Evolutionary conservation across 768 basidiomycete genomes (phyloP).

Genomic region (Tricholoma terreum): DNA sequence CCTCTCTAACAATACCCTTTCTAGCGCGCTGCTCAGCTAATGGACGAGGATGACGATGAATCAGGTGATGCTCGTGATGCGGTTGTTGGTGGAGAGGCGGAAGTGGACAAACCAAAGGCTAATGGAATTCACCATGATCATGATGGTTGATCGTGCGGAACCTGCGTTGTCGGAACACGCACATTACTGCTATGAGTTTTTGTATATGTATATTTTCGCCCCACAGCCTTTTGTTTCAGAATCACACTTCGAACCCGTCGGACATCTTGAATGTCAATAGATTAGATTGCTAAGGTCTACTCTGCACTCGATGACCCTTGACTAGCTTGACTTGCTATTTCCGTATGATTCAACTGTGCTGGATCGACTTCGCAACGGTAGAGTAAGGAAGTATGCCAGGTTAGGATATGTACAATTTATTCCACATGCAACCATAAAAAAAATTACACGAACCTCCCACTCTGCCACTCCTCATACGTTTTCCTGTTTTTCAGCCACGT

Average conservation of each 20-base stretch:
- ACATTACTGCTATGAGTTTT: not conserved
- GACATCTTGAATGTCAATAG: no score
- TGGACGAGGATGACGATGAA: slow-evolving; percentile 65
- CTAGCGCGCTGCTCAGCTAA: slow-evolving; percentile 62
- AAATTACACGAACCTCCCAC: slow-evolving; percentile 24
- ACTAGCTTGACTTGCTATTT: no score
- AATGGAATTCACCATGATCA: slow-evolving; percentile 1
- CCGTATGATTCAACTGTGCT: no score
- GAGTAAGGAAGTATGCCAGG: not conserved
- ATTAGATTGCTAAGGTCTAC: no score
- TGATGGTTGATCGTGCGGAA: not conserved
- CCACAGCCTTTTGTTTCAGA: not conserved
- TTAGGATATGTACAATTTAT: not conserved
- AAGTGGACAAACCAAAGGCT: slow-evolving; percentile 8
- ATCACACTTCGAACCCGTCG: not conserved
- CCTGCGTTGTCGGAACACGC: not conserved
- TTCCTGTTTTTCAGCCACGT: slow-evolving; percentile 56
- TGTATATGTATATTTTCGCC: not conserved
- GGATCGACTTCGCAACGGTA: not conserved
- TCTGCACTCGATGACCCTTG: not conserved
- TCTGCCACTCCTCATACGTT: slow-evolving; percentile 43
- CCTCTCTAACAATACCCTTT: slow-evolving; percentile 8
- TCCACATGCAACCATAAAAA: not conserved
- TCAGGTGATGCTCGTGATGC: slow-evolving; percentile 21
- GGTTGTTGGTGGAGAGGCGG: no score